Conservation (phyloP, 2,329 filamentous ascomycete species). For the Trichophyton rubrum region DNA sequence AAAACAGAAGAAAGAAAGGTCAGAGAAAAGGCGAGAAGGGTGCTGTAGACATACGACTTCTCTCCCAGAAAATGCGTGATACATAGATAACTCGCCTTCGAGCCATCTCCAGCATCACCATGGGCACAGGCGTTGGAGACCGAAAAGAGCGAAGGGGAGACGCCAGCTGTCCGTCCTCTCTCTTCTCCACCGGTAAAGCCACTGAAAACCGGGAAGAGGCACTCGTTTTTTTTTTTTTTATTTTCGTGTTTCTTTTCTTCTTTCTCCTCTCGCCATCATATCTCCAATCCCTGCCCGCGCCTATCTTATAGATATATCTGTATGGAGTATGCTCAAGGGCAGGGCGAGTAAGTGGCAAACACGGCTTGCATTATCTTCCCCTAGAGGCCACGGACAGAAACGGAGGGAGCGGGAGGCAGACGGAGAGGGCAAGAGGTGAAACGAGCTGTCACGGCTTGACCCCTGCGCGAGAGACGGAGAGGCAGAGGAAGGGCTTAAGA, state of each 20-base stretch:
- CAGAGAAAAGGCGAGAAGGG: background rate
- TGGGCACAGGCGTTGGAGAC: background rate
- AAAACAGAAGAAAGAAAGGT: background rate
- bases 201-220: background rate
- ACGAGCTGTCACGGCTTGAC: background rate
- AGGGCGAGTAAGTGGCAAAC: background rate
- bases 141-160: background rate
- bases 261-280: slow-evolving; percentile 4
- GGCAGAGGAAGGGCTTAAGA: background rate
- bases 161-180: background rate
- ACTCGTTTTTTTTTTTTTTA: slow-evolving; percentile 13
- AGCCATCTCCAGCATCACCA: background rate
- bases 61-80: background rate
- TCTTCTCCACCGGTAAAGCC: background rate
- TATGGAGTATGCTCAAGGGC: background rate
- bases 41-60: background rate
- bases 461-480: background rate
- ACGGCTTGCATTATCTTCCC: background rate
- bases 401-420: background rate
- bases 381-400: background rate
- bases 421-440: background rate
- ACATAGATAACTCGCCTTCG: background rate
- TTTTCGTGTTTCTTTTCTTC: slow-evolving; percentile 12
- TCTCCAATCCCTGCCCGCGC: background rate
- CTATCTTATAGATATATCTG: background rate